Conservation (phyloP, 192 early-diverging fungal species). For the Phlyctochytrium arcticum region DNA sequence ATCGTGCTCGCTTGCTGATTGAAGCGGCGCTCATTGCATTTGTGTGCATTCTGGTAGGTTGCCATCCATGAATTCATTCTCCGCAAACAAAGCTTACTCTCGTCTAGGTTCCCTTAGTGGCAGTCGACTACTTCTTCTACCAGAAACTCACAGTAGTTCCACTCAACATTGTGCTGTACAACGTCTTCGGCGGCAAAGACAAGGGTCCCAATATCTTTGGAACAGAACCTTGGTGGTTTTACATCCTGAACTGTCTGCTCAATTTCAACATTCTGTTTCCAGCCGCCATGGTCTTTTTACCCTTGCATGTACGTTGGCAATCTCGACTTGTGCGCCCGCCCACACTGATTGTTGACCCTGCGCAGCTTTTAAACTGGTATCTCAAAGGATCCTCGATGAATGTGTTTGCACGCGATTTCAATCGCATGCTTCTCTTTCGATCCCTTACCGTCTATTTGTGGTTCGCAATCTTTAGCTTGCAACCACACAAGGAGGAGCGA, state of each 20-base stretch:
- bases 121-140: conserved; percentile 80
- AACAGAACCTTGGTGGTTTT: conserved; percentile 91
- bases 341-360: too few relatives aligned
- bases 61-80: neutral
- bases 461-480: conserved; percentile 72
- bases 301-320: conserved; percentile 51
- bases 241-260: conserved; percentile 81
- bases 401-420: too few relatives aligned
- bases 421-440: too few relatives aligned
- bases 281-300: conserved; percentile 61
- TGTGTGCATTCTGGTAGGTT: conserved; percentile 24
- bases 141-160: conserved; percentile 64
- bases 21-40: conserved; percentile 36
- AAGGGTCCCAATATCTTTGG: conserved; percentile 79
- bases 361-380: neutral
- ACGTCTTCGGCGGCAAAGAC: conserved; percentile 70
- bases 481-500: conserved; percentile 98
- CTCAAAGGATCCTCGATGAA: too few relatives aligned
- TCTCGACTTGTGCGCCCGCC: neutral
- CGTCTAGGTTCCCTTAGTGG: conserved; percentile 52
- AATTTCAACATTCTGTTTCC: conserved; percentile 86
- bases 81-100: too few relatives aligned
- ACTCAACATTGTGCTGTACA: conserved; percentile 87
- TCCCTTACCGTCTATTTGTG: conserved; percentile 77
- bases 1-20: conserved; percentile 18